Evolutionary conservation across 495 filamentous ascomycete genomes (phyloP), one percentile per base, ranked within the genome.

Genomic region (Neohortaea acidophila): DNA sequence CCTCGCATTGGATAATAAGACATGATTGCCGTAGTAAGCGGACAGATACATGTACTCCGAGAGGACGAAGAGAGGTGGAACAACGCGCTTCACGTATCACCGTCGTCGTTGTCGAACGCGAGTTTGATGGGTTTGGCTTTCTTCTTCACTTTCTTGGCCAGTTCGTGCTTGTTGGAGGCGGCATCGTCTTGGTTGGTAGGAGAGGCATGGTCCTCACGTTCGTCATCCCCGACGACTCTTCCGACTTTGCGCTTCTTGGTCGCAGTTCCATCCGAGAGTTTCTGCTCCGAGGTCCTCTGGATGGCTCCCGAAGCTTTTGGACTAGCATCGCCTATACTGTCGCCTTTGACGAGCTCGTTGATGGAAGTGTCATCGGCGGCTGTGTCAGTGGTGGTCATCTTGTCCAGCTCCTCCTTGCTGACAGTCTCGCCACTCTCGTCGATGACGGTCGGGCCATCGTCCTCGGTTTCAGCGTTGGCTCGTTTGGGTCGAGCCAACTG

Each of bases 401-500:
- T 55, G 19, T 64, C 57, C 33, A 61, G 61, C 33, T 67, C 62
- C 19, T 51, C 55, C 47, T 54, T 59, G 12, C 58, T 55, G 17
- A 68, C 41, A 2, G 54, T 56, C 26, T 63, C 48, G 19, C 59
- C 60, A 38, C 48, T 59, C 21, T 61, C 65, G 26, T 67, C 65
- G 13, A 66, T 38, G n/a, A 68, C 61, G 39, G 66, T 66, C 1
- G 63, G 55, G 18, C 62, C 63, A n/a, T 51, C 65, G 42, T 65
- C 62, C 2, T 64, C 59, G 0, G 61, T 59, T 27, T 63, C 56
- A 19, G 59, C 51, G 35, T 59, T 58, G 21, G 37, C 27, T 6
- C 49, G 33, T 34, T 60, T 63, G 11, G 57, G 55, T 0, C 62
- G 58, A 4, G 62, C 59, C 13, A 65, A 46, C 11, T 52, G 58